Base-by-base conservation (phyloP, 139 green algal genomes). In the Coelastrella sp. region DNA sequence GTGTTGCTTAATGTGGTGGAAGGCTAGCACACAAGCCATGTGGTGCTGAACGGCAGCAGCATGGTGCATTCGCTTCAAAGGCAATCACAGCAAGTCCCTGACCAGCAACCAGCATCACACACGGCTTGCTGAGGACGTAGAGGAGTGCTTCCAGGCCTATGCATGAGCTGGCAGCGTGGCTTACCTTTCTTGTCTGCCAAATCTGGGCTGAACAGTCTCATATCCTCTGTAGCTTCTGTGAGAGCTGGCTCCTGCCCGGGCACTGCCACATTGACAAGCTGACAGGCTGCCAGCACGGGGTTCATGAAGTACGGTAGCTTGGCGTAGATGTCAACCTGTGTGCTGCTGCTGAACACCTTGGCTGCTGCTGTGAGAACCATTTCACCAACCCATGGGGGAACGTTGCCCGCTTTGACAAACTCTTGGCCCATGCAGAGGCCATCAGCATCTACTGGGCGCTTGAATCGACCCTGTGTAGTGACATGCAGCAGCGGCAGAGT, bases 261-360 rank as follows among this genome's bases (percentile, higher is more conserved):
- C 32, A 16, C 6, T 16, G 75, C 7, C 77, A 85, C 87, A n/a
- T 91, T 86, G 0, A 78, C 77, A 19, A 91, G 47, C 77, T 91
- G 87, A 77, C 87, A 91, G 17, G 87, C 87, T 6, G 87, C 87
- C 64, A 91, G 87, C 65, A 91, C 77, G 5, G 87, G 87, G 87
- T 91, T 91, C 87, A 91, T 91, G 77, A 91, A 91, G 66, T 91
- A 91, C 3, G 87, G 87, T 64, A 91, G 87, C 65, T 59, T 76
- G 58, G 77, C 87, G 16, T 86, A 87, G 17, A 86, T 73, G 78
- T 91, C 87, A 16, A 91, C 78, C 74, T 87, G 87, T 68, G 87
- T 74, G 66, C 87, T 91, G 79, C 68, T 82, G 79, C 79, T 88
- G 87, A 91, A 91, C 13, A 82, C 78, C 79, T 87, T 87, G 19